phyloP scores from a whole-genome alignment of 2,329 filamentous ascomycete species.

The Thyridium curvatum region DNA sequence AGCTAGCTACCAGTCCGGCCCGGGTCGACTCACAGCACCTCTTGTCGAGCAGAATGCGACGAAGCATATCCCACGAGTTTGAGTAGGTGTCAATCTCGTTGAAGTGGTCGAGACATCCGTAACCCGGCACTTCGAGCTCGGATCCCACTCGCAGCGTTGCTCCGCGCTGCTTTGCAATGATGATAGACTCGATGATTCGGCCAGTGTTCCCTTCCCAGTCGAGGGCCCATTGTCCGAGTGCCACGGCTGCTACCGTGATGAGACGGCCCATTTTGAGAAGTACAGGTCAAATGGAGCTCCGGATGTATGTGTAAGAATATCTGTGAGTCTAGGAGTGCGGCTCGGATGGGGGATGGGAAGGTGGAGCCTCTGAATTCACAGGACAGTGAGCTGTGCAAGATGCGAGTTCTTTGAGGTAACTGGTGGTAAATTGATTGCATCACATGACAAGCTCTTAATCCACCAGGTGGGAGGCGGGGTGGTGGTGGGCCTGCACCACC shows the following conservation, averaged over 20 bases:
- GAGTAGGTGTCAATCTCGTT: constrained; percentile 50
- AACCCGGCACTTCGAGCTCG: constrained; percentile 50
- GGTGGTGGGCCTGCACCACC: too few relatives aligned
- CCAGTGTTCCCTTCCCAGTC: constrained; percentile 56
- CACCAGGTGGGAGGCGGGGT: too few relatives aligned
- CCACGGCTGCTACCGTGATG: constrained; percentile 21
- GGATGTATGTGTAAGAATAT: neutral
- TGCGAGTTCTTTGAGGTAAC: too few relatives aligned
- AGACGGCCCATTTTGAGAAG: constrained; percentile 13
- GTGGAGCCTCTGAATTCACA: too few relatives aligned
- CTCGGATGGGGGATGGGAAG: too few relatives aligned
- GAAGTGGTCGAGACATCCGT: constrained; percentile 64
- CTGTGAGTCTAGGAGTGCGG: too few relatives aligned
- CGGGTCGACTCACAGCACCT: constrained; percentile 34
- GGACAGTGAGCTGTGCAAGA: too few relatives aligned
- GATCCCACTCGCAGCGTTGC: constrained; percentile 56
- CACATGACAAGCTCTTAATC: too few relatives aligned
- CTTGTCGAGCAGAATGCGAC: constrained; percentile 52
- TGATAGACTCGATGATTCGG: constrained; percentile 54
- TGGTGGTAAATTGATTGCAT: too few relatives aligned
- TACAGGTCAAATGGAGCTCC: constrained; percentile 5
- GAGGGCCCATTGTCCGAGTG: constrained; percentile 32
- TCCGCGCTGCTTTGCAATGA: constrained; percentile 54
- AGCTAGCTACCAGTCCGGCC: too few relatives aligned
- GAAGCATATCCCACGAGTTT: constrained; percentile 58